Evolutionary conservation across 345 rosid genomes (phyloP).

Genomic region (Xanthoceras sorbifolium): DNA sequence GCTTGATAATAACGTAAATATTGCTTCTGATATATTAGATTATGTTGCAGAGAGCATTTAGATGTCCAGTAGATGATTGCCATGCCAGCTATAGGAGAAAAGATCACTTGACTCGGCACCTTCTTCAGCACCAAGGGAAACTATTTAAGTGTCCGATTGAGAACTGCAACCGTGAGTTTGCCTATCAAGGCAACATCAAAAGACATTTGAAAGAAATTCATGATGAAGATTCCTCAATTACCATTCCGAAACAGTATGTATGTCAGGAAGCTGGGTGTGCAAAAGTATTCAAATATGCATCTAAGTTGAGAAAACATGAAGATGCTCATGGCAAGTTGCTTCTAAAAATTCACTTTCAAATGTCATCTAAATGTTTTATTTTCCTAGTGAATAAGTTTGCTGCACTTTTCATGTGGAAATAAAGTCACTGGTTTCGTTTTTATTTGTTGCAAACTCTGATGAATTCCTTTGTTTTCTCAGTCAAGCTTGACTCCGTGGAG

Average conservation of each 20-base stretch:
- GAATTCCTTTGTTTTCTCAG: conserved; percentile 38
- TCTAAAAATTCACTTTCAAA: not conserved
- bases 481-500: conserved; percentile 65
- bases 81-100: conserved; percentile 74
- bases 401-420: not conserved
- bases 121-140: conserved; percentile 69
- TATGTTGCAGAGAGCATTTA: conserved; percentile 64
- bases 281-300: conserved; percentile 65
- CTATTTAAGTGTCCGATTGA: conserved; percentile 68
- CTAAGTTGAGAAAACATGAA: conserved; percentile 64
- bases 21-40: not conserved
- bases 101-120: conserved; percentile 87
- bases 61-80: conserved; percentile 69
- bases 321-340: conserved; percentile 67
- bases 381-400: too few species aligned
- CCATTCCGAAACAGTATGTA: conserved; percentile 37
- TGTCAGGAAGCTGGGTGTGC: conserved; percentile 84
- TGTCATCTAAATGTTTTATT: not conserved
- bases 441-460: conserved; percentile 13
- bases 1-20: not conserved
- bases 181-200: conserved; percentile 52
- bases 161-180: conserved; percentile 54
- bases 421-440: not conserved
- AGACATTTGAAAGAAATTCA: conserved; percentile 67
- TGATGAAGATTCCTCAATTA: conserved; percentile 23